A percentile compares a stretch with the other conserved stretches of the same genome.
Conservation (phyloP, 805 yeast genomes). For the Deakozyma indianensis region DNA sequence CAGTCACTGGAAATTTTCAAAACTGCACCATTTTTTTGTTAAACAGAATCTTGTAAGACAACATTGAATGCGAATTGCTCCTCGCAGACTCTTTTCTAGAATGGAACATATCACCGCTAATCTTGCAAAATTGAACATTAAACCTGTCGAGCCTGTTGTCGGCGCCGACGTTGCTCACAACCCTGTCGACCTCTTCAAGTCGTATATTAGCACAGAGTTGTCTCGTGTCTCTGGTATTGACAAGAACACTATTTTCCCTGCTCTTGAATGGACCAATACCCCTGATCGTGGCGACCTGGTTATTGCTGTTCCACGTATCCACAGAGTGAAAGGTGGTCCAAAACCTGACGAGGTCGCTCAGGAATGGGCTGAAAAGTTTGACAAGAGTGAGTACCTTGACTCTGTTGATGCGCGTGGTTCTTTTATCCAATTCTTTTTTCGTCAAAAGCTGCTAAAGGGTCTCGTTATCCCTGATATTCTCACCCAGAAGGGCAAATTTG, state of each 20-base stretch:
- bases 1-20: no score
- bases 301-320: conserved; percentile 77
- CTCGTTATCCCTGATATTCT: conserved; percentile 60
- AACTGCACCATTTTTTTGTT: no score
- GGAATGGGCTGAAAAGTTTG: conserved; percentile 65
- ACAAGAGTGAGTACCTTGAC: conserved; percentile 46
- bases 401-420: conserved; percentile 77
- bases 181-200: conserved; percentile 78
- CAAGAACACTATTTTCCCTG: conserved; percentile 53
- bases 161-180: conserved; percentile 67
- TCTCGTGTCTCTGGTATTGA: conserved; percentile 62
- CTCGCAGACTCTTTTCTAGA: conserved; percentile 3
- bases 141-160: conserved; percentile 12
- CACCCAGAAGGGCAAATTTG: conserved; percentile 45
- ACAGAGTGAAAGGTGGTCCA: conserved; percentile 62
- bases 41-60: no score
- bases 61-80: background rate
- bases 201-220: conserved; percentile 72
- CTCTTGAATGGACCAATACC: conserved; percentile 76
- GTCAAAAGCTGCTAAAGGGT: conserved; percentile 48
- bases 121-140: conserved; percentile 8
- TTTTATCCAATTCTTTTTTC: conserved; percentile 79
- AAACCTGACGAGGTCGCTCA: conserved; percentile 61
- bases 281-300: conserved; percentile 86
- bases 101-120: conserved; percentile 5